Evolutionary conservation across 768 basidiomycete genomes (phyloP), one percentile per base, ranked within the genome.

Genomic region (Calocera viscosa): DNA sequence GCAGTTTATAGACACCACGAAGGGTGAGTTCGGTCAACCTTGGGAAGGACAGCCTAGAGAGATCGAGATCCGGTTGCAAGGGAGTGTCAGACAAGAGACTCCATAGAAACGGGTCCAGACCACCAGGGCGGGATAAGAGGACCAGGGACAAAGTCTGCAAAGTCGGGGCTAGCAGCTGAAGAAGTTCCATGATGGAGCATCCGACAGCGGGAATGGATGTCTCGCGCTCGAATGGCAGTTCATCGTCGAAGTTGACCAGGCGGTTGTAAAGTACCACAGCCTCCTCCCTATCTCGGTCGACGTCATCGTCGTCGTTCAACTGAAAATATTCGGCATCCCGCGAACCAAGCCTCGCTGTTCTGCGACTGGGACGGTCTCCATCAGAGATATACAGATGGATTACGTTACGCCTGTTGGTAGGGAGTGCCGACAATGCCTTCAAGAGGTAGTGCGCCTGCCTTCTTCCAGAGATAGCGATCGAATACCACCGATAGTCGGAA

Each of bases 401-500:
- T 28, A 60, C 53, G 14, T 60, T 60, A 19, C 24, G 53, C 26
- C 19, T 30, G 10, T 30, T 26, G 8, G 11, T 30, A 16, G 53
- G 53, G 10, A 60, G 11, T 3, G 11, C 53, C 53, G 11, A 16
- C 5, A 60, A 26, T 10, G 53, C 19, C 53, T 60, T 32, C 30
- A 26, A 32, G 7, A 60, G 53, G 10, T 2, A 16, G 14, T 60
- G 30, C 26, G 22, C 53, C 53, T 60, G 53, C 19, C 24, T 2
- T 32, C 22, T 19, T 26, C 53, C 53, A 16, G 53, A 26, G 16
- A 60, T 26, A 5, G 76, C 72, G 33, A 82, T 69, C 16, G 76
- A 80, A 38, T 77, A 77, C 72, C 78, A 82, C 30, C 78, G 74
- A 66, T 76, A 79, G 0, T 80, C 77, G 1, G 71, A 71, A 8